Evolutionary conservation across 164 flowering plant genomes (phyloP).

Genomic region (Kalanchoe fedtschenkoi): DNA sequence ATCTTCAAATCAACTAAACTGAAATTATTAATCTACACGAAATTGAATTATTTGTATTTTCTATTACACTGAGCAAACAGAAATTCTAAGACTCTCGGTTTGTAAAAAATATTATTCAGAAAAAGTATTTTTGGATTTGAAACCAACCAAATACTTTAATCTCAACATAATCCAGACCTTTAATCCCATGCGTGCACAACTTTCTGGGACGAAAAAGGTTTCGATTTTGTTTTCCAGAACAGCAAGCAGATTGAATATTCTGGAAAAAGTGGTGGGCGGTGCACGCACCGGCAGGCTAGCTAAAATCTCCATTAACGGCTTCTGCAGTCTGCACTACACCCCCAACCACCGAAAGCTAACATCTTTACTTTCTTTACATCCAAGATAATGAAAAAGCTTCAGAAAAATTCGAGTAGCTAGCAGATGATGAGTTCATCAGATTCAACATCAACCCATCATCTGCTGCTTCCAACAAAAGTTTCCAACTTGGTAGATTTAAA

Average conservation of each 20-base stretch:
- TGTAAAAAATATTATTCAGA: no score
- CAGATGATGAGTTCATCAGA: background rate
- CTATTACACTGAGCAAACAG: no score
- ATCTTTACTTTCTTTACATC: background rate
- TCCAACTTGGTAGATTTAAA: background rate
- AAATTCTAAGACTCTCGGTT: no score
- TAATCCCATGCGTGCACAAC: background rate
- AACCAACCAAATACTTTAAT: no score
- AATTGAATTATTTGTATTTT: no score
- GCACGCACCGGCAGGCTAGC: slow-evolving; percentile 1
- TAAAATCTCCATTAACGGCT: background rate
- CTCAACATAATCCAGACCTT: background rate
- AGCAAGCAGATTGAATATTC: background rate
- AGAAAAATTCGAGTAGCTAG: background rate
- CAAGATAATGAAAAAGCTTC: background rate
- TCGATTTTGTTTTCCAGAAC: background rate
- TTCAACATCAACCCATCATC: background rate
- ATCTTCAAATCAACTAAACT: no score
- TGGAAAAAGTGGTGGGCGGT: background rate
- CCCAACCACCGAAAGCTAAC: background rate
- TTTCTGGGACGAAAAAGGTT: background rate
- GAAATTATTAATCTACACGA: no score
- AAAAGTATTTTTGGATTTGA: no score
- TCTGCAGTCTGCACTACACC: background rate
- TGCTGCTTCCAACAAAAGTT: background rate